Evolutionary conservation across 2,329 filamentous ascomycete species (phyloP).

Genomic region (Lasiodiplodia sp.): DNA sequence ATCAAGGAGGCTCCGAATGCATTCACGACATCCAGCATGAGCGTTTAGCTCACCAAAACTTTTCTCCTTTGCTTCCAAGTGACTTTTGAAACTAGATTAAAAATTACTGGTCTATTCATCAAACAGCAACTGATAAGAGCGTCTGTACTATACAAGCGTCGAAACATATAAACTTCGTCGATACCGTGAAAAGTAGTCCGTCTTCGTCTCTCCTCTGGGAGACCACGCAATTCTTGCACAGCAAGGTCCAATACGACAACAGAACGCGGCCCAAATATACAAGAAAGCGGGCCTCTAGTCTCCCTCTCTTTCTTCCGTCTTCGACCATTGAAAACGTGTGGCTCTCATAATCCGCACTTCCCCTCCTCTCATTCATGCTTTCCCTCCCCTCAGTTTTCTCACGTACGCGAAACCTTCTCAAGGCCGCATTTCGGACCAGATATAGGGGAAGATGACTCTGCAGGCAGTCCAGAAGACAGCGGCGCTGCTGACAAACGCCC

Average conservation of each 20-base stretch:
- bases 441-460: constrained; percentile 81
- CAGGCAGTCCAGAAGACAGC: constrained; percentile 82
- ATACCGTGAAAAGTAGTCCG: background rate
- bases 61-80: background rate
- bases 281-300: background rate
- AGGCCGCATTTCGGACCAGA: constrained; percentile 69
- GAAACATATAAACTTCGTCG: background rate
- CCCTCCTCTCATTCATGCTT: no score
- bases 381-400: background rate
- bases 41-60: background rate
- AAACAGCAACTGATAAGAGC: background rate
- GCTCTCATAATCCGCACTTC: background rate
- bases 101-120: background rate
- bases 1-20: background rate
- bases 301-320: no score
- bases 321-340: no score
- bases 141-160: background rate
- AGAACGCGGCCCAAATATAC: background rate
- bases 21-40: background rate
- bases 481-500: constrained; percentile 68
- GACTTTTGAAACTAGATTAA: background rate
- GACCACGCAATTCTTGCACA: background rate
- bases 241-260: background rate
- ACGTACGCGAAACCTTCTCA: constrained; percentile 28
- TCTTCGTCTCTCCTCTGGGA: background rate